Conservation (phyloP, 192 early-diverging fungal genomes). For the Dissophora ornata region DNA sequence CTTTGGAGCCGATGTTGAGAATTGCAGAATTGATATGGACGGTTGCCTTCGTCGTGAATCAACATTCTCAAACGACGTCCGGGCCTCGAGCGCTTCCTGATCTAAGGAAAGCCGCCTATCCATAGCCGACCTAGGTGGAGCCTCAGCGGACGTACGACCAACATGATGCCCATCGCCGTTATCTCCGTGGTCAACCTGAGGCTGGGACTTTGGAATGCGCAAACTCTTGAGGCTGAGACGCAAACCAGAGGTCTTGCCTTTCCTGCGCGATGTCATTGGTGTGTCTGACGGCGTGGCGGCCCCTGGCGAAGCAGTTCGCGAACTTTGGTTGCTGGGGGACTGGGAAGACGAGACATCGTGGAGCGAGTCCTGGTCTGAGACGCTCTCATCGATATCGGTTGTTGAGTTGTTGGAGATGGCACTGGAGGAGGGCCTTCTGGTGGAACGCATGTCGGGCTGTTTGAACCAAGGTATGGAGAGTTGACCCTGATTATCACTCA, state of each 20-base stretch:
- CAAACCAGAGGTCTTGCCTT: slow-evolving; percentile 32
- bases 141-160: slow-evolving; percentile 1
- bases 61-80: slow-evolving; percentile 18
- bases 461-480: slow-evolving; percentile 36
- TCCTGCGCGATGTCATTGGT: slow-evolving; percentile 3
- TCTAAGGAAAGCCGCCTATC: slow-evolving; percentile 28
- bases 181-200: neutral
- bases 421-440: slow-evolving; percentile 33
- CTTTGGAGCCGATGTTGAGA: slow-evolving; percentile 47
- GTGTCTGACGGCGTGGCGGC: slow-evolving; percentile 10
- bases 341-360: slow-evolving; percentile 42
- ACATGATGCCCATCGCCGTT: neutral
- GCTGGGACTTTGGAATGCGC: slow-evolving; percentile 24
- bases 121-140: slow-evolving; percentile 15
- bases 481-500: slow-evolving; percentile 15
- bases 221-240: slow-evolving; percentile 52
- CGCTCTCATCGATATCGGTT: slow-evolving; percentile 43
- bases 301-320: slow-evolving; percentile 36
- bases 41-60: slow-evolving; percentile 13
- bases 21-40: neutral
- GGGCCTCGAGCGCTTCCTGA: slow-evolving; percentile 20
- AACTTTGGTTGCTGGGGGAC: slow-evolving; percentile 46
- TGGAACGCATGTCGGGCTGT: slow-evolving; percentile 19
- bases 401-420: slow-evolving; percentile 48
- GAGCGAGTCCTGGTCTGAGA: slow-evolving; percentile 39